Base-by-base conservation (phyloP, 257 asterid species). In the Marsdenia floribunda region DNA sequence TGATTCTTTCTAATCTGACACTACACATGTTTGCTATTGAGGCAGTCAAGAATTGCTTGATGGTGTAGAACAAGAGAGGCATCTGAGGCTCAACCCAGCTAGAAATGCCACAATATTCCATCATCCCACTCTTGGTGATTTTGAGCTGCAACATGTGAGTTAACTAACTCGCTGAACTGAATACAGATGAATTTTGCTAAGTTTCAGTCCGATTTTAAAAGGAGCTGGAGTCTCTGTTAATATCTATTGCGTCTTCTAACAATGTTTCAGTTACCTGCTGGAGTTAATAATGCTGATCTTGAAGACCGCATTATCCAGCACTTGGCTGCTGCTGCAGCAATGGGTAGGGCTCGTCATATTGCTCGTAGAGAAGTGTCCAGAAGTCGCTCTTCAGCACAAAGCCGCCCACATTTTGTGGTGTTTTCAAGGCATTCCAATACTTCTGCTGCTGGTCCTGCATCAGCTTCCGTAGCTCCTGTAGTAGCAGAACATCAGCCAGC, bases 31-130 rank as follows among this genome's bases (percentile, higher is more conserved):
- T 77, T n/a, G 63, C 21, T 53, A 22, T 70, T 50, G 42, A 73
- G 75, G 79, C 97, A 94, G 99, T 76, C 99, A 94, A 87, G 97
- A 94, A 78, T 83, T 94, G 84, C 91, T 92, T n/a, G 96, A 90
- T 73, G 93, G 92, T 15, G 92, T 94, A 49, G 97, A 89, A 74
- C 84, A 75, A 61, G 99, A 94, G 83, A 92, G 90, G 82, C 85
- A 75, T 54, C 21, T 89, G 57, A 82, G 97, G 85, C 40, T 77
- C 52, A 86, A 82, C 59, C 90, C 97, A 54, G 73, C 96, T 50
- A 89, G 97, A 84, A 90, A 81, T 74, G 73, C 93, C 15, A 54
- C 92, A 54, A 72, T 92, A 86, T 85, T 88, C 77, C 96, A 79
- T 72, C 96, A 92, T 77, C 97, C 98, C 57, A 78, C 90, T 47